A percentile compares a stretch with the other conserved stretches of the same genome.
These are phyloP conservation scores for Nymphaea colorata DNA, from an alignment of 164 flowering plant species.

Conservation along the genomic window DNA sequence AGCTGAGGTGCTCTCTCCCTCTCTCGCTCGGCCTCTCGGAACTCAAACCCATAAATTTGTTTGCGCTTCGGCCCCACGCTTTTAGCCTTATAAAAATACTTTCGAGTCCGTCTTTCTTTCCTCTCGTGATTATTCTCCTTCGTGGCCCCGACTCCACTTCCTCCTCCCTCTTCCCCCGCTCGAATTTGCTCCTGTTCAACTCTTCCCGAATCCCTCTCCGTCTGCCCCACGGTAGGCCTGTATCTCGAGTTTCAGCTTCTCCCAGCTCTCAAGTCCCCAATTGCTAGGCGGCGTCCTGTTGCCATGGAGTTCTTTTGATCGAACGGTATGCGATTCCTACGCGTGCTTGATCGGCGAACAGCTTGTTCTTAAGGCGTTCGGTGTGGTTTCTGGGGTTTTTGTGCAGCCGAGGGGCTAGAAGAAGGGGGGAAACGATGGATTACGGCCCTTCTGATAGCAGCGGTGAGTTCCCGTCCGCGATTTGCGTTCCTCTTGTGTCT, in stretches of 20 bases:
- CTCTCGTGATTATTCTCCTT: neutral
- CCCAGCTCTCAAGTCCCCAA: neutral
- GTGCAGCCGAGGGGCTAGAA: neutral
- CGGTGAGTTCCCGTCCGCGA: slow-evolving; percentile 11
- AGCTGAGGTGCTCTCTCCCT: no score
- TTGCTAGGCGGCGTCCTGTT: neutral
- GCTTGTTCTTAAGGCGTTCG: neutral
- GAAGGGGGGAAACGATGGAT: slow-evolving; percentile 25
- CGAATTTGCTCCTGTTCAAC: neutral
- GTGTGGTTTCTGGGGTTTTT: neutral
- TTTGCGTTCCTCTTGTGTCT: neutral
- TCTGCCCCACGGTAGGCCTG: neutral
- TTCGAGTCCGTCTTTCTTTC: neutral
- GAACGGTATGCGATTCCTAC: neutral
- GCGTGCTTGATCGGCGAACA: neutral
- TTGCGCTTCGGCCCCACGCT: neutral
- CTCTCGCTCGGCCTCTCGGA: neutral
- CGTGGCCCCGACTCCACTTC: neutral
- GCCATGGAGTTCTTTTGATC: neutral
- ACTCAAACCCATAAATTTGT: neutral
- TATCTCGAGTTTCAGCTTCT: neutral
- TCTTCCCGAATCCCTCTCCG: neutral
- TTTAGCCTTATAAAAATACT: neutral
- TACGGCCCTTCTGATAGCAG: slow-evolving; percentile 41
- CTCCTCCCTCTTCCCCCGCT: slow-evolving; percentile 1